Conservation (phyloP, 495 filamentous ascomycete species). For the Saxophila tyrrhenica region DNA sequence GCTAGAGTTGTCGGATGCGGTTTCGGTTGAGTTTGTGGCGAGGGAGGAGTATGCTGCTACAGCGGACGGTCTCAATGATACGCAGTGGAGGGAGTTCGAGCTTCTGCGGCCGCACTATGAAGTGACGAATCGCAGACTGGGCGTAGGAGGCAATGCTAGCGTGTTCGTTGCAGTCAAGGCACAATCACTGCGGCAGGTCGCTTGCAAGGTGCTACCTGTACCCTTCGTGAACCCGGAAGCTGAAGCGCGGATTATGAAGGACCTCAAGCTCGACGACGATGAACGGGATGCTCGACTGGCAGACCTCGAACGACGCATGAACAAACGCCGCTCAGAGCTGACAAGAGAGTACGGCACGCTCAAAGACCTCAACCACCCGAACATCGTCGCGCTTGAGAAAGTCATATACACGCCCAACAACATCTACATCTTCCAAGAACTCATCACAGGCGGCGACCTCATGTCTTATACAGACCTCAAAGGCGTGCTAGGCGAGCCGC, state of each 20-base stretch:
- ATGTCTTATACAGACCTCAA: conserved; percentile 47
- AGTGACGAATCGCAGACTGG: conserved; percentile 26
- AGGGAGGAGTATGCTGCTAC: conserved; percentile 3
- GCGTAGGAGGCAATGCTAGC: conserved; percentile 26
- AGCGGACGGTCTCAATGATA: conserved; percentile 1
- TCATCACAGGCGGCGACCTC: conserved; percentile 51
- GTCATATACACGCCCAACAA: conserved; percentile 29
- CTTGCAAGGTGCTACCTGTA: conserved; percentile 33
- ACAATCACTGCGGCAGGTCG: conserved; percentile 27
- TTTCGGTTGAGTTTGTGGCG: conserved; percentile 12
- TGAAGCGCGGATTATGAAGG: not conserved
- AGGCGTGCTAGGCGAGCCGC: conserved; percentile 38
- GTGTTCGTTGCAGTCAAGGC: conserved; percentile 27
- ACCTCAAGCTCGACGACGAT: not conserved
- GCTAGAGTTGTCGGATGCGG: conserved; percentile 15
- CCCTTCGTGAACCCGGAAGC: not conserved
- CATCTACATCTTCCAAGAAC: conserved; percentile 34
- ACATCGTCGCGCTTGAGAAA: conserved; percentile 36
- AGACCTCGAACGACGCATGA: conserved; percentile 1
- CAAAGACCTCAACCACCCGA: conserved; percentile 34
- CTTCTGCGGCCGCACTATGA: conserved; percentile 20
- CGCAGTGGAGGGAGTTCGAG: conserved; percentile 18
- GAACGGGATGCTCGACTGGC: not conserved
- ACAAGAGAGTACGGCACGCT: conserved; percentile 30
- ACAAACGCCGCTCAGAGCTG: conserved; percentile 11